phyloP scores from a whole-genome alignment of 2,329 filamentous ascomycete genomes.

The Apiospora koreana region DNA sequence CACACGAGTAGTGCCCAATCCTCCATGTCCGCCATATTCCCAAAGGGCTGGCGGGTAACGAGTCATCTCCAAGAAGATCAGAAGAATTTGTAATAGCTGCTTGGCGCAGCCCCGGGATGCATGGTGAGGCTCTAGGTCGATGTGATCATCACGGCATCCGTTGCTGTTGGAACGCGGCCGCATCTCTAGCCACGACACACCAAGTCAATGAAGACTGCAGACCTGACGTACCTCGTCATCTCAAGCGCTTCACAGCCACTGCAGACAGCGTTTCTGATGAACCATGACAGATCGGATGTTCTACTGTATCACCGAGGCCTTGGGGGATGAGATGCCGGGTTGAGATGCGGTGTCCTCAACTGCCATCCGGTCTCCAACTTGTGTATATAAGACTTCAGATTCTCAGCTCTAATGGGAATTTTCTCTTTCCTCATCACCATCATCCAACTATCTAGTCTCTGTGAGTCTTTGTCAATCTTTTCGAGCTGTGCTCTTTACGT shows the following conservation, averaged over 20 bases:
- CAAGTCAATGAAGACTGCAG: background rate
- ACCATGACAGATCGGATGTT: background rate
- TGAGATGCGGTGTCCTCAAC: background rate
- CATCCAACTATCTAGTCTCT: conserved; percentile 4
- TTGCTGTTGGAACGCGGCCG: background rate
- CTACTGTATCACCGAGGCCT: background rate
- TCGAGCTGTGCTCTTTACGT: conserved; percentile 30
- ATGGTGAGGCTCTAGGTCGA: background rate
- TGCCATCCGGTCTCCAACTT: background rate
- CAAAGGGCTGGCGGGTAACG: background rate
- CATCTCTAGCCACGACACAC: background rate
- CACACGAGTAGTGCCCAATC: background rate
- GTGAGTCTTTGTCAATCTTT: conserved; percentile 11
- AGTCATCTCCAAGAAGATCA: background rate
- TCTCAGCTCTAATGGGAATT: background rate
- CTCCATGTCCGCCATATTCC: background rate
- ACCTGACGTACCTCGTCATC: background rate
- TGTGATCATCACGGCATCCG: conserved; percentile 7
- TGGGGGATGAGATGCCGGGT: background rate
- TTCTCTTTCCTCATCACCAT: background rate
- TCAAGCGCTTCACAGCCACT: background rate
- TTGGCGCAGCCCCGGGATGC: background rate
- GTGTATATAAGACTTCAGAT: background rate
- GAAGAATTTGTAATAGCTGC: background rate
- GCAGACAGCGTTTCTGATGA: background rate